Base-by-base conservation (phyloP, 345 rosid genomes). In the Psidium guajava region DNA sequence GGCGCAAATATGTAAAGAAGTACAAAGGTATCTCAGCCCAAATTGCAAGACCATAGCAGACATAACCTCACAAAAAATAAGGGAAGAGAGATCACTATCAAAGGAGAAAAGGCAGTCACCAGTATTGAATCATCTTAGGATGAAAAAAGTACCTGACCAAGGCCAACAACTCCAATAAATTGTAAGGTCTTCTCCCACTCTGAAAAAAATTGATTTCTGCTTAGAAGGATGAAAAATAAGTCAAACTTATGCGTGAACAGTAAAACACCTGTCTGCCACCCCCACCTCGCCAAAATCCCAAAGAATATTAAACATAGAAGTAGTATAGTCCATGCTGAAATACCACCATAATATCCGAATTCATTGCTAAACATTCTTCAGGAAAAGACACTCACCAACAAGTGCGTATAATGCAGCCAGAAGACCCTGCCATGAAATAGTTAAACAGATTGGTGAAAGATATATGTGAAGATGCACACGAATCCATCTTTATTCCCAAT, bases 171-270 rank as follows among this genome's bases (percentile, higher is more conserved):
- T 87, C 91, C 99, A 87, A 97, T 91, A 82, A 95, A 82, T 90
- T 97, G 99, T 85, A 97, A 87, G 18, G 97, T 92, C 90, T 87
- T 93, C 92, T 97, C 98, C 98, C 98, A 97, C 87, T 94, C 99
- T 97, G 96, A 85, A 86, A 92, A 12, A 85, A 82, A 84, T 54
- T 32, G 27, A 44, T 32, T 69, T 44, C 47, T 18, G 80, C 80
- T 69, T 69, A 69, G 77, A 69, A 69, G 47, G 77, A 36, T 32
- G 80, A 69, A 69, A 69, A 69, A 69, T 10, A 18, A 1, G 22
- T 36, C 6, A 36, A 36, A 69, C 47, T 69, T 18, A 69, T 69
- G 80, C 80, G 20, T 69, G 80, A 36, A 69, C 22, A 36, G 47
- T 36, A 36, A 69, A 69, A 69, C 3, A 69, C 42, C 47, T 0